Evolutionary conservation across 371 early-diverging fungal genomes (phyloP), one percentile per base, ranked within the genome.

Genomic region (Rhizopus delemar): DNA sequence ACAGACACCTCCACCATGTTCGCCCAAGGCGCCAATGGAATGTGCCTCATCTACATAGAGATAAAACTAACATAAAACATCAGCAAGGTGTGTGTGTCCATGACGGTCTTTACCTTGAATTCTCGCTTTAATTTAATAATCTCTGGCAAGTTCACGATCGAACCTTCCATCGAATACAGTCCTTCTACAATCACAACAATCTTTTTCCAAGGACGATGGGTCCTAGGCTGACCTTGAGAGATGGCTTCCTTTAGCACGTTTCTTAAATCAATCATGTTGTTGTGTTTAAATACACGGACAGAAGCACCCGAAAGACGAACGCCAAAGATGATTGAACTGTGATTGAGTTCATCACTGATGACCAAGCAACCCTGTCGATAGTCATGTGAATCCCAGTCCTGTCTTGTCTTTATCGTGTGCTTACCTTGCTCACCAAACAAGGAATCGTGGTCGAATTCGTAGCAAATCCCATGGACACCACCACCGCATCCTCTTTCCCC

Each of bases 31-130:
- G 51, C 99, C 99, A 62, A 99, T 95, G 16, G 99, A 98, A 73
- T 99, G 99, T 5, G 99, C 99, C 75, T 99, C 99, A 74, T 99
- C 99, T 2, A 99, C 88, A 79, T 96, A 99, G 55, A 99, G 80
- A 78, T 96, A 96, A 80, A 97, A 99, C 88, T 50, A 58, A 46
- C 43, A 35, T 5, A 5, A 48, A 29, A 2, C 0, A 29, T 9
- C 29, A 9, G 11, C 36, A 36, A 0, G 0, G 36, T 36, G 36
- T 36, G 6, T 36, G 6, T 8, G 1, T 36, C 36, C 6, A 36
- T 38, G 32, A 34, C 16, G 5, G 34, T 33, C 12, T 31, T 56
- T 81, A 88, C 88, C 74, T 95, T 95, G 84, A 96, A 99, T 78
- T 94, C 93, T 60, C 89, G 87, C 71, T 96, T 97, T 56, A 99